Evolutionary conservation across 2,329 filamentous ascomycete genomes (phyloP), one percentile per base, ranked within the genome.

Genomic region (Sporothrix phasma): DNA sequence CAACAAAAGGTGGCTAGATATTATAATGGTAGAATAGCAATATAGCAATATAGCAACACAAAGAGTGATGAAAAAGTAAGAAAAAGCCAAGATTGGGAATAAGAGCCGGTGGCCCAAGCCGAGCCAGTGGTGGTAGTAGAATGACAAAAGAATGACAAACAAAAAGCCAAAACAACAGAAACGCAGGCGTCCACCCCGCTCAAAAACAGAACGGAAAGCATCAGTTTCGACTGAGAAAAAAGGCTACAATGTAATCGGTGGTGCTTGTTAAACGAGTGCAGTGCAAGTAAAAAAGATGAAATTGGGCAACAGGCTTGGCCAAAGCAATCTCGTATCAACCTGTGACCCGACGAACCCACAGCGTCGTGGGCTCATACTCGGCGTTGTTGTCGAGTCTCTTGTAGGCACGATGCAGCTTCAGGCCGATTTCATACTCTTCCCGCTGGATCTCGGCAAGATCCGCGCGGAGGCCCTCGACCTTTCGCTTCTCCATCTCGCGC

Each of bases 281-380:
- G 34, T 11, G 4, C 34, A 15, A 37, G n/a, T n/a, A n/a, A 4
- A 37, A 15, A 13, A 10, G 34, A 13, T 13, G 10, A 11, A 37
- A 37, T 11, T 49, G 29, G n/a, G 31, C 19, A 19, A 56, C 41
- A 31, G 22, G 19, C 17, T 7, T 19, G 24, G 31, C 13, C 4
- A 17, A 5, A 51, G 6, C n/a, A n/a, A 2, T n/a, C 19, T n/a
- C 17, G 8, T 17, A 5, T 56, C 49, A 69, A 54, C 80, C 83
- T 22, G 89, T 92, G 66, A 92, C 87, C 67, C 90, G 81, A 70
- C 87, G 83, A 59, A 95, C 88, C 90, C 90, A 95, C 10, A 95
- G 75, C 34, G 83, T 83, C 0, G 86, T 87, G 11, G 84, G 84
- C 70, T 89, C 86, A 70, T 80, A 88, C 39, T 80, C 79, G 2